Evolutionary conservation across 139 green algal genomes (phyloP).

Genomic region (Bryopsis sp.): DNA sequence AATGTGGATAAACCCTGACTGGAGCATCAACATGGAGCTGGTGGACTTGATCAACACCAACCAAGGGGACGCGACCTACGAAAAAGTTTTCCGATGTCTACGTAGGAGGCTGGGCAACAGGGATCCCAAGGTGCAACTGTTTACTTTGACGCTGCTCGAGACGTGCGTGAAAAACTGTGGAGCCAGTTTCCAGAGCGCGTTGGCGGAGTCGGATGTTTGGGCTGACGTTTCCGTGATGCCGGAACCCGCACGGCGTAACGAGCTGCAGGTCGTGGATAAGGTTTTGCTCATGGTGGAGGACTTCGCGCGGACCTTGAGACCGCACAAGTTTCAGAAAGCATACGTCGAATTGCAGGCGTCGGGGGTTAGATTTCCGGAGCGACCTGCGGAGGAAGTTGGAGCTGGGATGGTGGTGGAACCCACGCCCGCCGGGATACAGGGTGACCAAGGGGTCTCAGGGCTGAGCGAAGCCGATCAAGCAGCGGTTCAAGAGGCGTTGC

Average conservation of each 20-base stretch:
- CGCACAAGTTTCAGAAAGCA: slow-evolving; percentile 24
- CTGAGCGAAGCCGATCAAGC: neutral
- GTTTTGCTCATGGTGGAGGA: slow-evolving; percentile 46
- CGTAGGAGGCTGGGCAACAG: slow-evolving; percentile 21
- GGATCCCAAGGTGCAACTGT: slow-evolving; percentile 37
- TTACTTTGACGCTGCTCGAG: slow-evolving; percentile 45
- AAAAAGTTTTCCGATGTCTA: slow-evolving; percentile 28
- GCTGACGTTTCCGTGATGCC: slow-evolving; percentile 27
- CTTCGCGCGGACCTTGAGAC: slow-evolving; percentile 28
- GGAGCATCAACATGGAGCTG: slow-evolving; percentile 36
- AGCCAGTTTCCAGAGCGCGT: slow-evolving; percentile 30
- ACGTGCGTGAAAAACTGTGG: slow-evolving; percentile 52
- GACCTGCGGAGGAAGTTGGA: neutral
- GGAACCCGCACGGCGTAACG: neutral
- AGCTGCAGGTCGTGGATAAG: slow-evolving; percentile 40
- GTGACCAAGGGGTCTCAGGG: neutral
- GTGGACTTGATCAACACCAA: slow-evolving; percentile 41
- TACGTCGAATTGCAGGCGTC: slow-evolving; percentile 28
- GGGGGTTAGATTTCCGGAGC: slow-evolving; percentile 1
- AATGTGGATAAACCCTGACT: slow-evolving; percentile 34
- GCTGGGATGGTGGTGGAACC: neutral
- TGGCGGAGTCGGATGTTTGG: slow-evolving; percentile 38
- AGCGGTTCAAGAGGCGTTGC: slow-evolving; percentile 12
- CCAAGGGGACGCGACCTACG: slow-evolving; percentile 10
- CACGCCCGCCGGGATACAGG: neutral